Conservation (phyloP, 2,329 filamentous ascomycete genomes). For the Fusarium transvaalense region DNA sequence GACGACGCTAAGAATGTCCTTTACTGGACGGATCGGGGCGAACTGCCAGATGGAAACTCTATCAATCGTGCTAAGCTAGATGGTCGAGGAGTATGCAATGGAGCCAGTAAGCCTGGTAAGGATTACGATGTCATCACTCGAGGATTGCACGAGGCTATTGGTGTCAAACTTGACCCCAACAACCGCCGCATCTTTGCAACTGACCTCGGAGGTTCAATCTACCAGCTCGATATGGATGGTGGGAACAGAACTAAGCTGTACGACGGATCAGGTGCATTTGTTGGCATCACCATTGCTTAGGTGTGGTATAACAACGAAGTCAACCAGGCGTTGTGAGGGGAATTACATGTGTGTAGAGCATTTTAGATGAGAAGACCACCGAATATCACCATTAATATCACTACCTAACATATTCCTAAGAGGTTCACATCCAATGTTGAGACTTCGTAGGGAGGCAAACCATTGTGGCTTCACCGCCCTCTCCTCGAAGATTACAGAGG, state of each 20-base stretch:
- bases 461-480: too few species aligned
- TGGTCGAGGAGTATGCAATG: fast-evolving
- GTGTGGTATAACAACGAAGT: too few species aligned
- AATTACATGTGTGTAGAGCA: too few species aligned
- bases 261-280: background rate
- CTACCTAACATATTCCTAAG: too few species aligned
- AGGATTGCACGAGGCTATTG: constrained; percentile 2
- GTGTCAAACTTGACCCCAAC: background rate
- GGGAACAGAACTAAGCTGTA: background rate
- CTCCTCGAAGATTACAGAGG: too few species aligned
- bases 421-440: too few species aligned
- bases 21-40: constrained; percentile 16
- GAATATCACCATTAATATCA: too few species aligned
- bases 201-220: constrained; percentile 1
- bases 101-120: fast-evolving
- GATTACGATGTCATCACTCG: background rate
- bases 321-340: fast-evolving
- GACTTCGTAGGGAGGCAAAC: too few species aligned
- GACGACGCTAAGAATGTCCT: background rate
- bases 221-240: constrained; percentile 10
- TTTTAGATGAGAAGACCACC: too few species aligned
- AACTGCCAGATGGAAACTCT: background rate
- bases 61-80: background rate
- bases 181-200: background rate
- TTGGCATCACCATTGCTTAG: background rate